Evolutionary conservation across 345 rosid species (phyloP).

Genomic region (Streptanthus diversifolius): DNA sequence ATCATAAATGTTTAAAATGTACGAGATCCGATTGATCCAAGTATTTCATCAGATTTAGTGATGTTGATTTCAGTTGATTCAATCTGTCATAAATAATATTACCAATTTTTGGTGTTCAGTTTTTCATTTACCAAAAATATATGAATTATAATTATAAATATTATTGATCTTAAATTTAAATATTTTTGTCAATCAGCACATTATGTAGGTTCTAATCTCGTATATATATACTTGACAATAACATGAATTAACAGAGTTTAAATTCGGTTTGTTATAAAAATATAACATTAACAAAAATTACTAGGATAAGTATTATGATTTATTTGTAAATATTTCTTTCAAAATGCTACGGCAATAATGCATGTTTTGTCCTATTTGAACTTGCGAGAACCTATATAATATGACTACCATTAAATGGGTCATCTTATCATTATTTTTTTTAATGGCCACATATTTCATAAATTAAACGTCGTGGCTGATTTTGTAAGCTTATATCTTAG

Average conservation of each 20-base stretch:
- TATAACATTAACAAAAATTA: neutral
- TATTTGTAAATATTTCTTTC: neutral
- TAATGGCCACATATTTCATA: slow-evolving; percentile 18
- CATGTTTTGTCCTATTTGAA: slow-evolving; percentile 12
- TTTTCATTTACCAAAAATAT: no score
- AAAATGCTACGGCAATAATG: slow-evolving; percentile 16
- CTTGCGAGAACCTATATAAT: slow-evolving; percentile 12
- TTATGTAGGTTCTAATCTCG: no score
- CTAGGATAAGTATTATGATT: neutral
- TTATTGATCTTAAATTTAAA: no score
- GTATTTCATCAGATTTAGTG: neutral
- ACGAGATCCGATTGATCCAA: neutral
- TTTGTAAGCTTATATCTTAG: slow-evolving; percentile 11
- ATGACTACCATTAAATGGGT: slow-evolving; percentile 16
- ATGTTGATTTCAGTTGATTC: no score
- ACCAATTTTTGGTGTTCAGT: no score
- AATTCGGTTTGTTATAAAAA: neutral
- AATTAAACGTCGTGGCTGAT: slow-evolving; percentile 20
- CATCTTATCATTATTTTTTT: slow-evolving; percentile 8
- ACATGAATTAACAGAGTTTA: no score
- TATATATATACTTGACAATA: no score
- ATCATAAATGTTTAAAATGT: neutral
- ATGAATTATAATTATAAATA: no score
- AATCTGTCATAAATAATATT: no score
- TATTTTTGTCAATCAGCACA: no score